phyloP scores from a whole-genome alignment of 495 filamentous ascomycete genomes.

The Jackrogersella minutella region DNA sequence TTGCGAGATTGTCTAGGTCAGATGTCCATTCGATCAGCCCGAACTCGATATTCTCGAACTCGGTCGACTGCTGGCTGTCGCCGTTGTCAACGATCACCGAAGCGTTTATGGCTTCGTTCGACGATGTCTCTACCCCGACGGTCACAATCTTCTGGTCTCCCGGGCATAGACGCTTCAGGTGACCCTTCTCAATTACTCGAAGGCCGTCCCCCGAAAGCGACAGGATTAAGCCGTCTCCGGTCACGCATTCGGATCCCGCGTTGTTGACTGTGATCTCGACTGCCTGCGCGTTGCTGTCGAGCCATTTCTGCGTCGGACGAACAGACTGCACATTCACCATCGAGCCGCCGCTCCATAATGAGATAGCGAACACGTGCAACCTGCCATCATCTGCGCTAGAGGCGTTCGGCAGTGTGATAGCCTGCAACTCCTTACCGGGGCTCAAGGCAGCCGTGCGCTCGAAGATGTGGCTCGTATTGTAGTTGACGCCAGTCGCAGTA shows the following conservation, averaged over 20 bases:
- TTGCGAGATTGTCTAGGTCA: slow-evolving; percentile 44
- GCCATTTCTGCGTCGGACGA: slow-evolving; percentile 60
- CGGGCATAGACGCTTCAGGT: slow-evolving; percentile 59
- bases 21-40: slow-evolving; percentile 44
- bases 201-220: slow-evolving; percentile 50
- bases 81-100: slow-evolving; percentile 21
- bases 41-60: slow-evolving; percentile 36
- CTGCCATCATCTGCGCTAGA: slow-evolving; percentile 43
- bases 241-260: slow-evolving; percentile 52
- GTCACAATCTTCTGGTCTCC: slow-evolving; percentile 61
- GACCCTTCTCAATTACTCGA: slow-evolving; percentile 48
- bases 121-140: slow-evolving; percentile 51
- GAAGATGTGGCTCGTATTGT: slow-evolving; percentile 62
- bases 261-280: slow-evolving; percentile 63
- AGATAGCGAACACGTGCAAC: slow-evolving; percentile 57
- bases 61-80: neutral
- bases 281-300: slow-evolving; percentile 55
- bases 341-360: slow-evolving; percentile 36
- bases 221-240: slow-evolving; percentile 49
- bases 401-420: slow-evolving; percentile 53
- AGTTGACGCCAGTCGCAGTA: slow-evolving; percentile 55
- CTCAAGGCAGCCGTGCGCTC: slow-evolving; percentile 58
- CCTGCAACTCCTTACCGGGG: slow-evolving; percentile 54
- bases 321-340: slow-evolving; percentile 56
- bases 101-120: slow-evolving; percentile 22